Evolutionary conservation across 495 filamentous ascomycete genomes (phyloP).

Genomic region (Immersiella caudata): DNA sequence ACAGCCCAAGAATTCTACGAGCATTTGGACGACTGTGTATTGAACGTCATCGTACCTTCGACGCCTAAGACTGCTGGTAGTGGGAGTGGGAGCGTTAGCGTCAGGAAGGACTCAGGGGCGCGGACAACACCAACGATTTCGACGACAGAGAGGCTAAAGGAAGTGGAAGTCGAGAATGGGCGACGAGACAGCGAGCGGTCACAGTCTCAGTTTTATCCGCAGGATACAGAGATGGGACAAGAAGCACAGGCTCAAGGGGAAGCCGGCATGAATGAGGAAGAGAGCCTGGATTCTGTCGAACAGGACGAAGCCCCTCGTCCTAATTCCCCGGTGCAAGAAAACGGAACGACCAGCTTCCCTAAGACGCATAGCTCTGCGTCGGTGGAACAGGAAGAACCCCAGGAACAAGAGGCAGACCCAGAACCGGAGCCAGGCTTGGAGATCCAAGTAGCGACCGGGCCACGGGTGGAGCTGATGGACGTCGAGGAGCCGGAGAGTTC

Average conservation of each 20-base stretch:
- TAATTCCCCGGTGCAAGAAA: background rate
- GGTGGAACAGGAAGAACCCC: background rate
- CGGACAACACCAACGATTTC: conserved; percentile 35
- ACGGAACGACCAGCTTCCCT: background rate
- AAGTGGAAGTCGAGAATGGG: conserved; percentile 27
- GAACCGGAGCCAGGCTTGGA: conserved; percentile 21
- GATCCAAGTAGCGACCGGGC: conserved; percentile 24
- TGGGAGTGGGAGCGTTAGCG: conserved; percentile 26
- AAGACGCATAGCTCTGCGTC: background rate
- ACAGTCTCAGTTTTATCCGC: conserved; percentile 13
- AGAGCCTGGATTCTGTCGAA: background rate
- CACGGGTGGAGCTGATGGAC: conserved; percentile 26
- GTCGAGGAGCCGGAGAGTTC: conserved; percentile 18
- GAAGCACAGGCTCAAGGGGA: conserved; percentile 4
- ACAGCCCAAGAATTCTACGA: conserved; percentile 98
- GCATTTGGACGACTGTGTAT: conserved; percentile 96
- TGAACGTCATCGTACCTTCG: conserved; percentile 92
- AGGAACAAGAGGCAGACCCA: background rate
- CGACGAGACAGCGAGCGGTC: conserved; percentile 15
- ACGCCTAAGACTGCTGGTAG: conserved; percentile 57
- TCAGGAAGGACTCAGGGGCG: conserved; percentile 34
- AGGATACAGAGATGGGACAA: conserved; percentile 19
- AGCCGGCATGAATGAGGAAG: conserved; percentile 11
- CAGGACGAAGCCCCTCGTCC: background rate
- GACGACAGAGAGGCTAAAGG: conserved; percentile 37